A percentile compares a stretch with the other conserved stretches of the same genome.
Evolutionary conservation across 805 yeast genomes (phyloP).

Genomic region (Metschnikowia santaceciliae): DNA sequence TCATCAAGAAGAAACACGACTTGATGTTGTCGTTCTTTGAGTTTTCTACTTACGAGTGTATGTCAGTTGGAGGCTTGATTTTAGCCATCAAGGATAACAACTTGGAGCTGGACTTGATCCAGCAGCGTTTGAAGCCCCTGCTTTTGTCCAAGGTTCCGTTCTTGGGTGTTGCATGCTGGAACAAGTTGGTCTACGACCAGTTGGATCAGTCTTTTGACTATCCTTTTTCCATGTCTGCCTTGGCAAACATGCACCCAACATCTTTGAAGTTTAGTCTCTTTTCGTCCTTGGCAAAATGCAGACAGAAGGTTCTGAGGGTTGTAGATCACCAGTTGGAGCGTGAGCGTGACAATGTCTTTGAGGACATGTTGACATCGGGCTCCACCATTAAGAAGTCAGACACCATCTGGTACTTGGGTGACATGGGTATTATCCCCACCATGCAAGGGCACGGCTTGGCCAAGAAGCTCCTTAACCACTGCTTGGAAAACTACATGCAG

Average conservation of each 20-base stretch:
- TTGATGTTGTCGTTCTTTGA: constrained; percentile 51
- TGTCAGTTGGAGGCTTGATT: constrained; percentile 48
- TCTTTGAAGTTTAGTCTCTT: constrained; percentile 34
- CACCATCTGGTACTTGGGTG: constrained; percentile 54
- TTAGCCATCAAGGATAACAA: constrained; percentile 47
- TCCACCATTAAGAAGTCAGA: constrained; percentile 34
- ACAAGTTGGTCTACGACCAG: constrained; percentile 22
- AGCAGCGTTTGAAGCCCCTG: constrained; percentile 23
- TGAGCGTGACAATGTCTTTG: constrained; percentile 41
- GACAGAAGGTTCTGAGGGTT: constrained; percentile 48
- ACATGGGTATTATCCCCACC: constrained; percentile 53
- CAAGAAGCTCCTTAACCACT: constrained; percentile 46
- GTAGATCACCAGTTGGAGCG: constrained; percentile 45
- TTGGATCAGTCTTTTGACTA: constrained; percentile 23
- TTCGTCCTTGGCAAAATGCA: constrained; percentile 41
- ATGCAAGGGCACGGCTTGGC: constrained; percentile 61
- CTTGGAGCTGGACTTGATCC: constrained; percentile 32
- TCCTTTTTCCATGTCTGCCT: constrained; percentile 18
- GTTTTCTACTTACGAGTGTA: constrained; percentile 48
- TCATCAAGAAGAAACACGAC: constrained; percentile 34
- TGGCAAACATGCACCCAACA: constrained; percentile 28
- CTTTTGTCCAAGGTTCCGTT: constrained; percentile 38
- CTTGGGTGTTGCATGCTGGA: constrained; percentile 52
- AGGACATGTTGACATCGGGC: constrained; percentile 13
- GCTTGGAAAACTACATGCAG: constrained; percentile 44